Conservation (phyloP, 2,329 filamentous ascomycete species). For the Myriosclerotinia scirpicola region DNA sequence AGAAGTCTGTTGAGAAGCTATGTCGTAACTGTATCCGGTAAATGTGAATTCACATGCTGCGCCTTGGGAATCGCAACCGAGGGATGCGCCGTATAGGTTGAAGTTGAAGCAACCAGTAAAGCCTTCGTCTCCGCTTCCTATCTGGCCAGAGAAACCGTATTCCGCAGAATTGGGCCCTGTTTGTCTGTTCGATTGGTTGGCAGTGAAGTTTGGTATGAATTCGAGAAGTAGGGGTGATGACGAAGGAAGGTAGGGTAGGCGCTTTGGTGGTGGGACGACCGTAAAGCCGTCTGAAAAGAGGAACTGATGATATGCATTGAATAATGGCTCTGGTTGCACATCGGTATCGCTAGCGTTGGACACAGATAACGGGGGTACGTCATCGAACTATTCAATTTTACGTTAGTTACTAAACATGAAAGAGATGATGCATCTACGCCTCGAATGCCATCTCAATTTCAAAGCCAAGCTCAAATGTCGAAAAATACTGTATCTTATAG, state of each 20-base stretch:
- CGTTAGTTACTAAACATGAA: neutral
- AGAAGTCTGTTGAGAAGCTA: constrained; percentile 27
- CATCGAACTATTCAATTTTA: constrained; percentile 35
- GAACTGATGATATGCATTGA: constrained; percentile 41
- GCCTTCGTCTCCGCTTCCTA: constrained; percentile 35
- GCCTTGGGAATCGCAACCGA: constrained; percentile 44
- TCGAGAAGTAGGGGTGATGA: constrained; percentile 39
- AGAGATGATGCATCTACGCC: too few relatives aligned
- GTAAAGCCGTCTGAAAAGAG: constrained; percentile 43
- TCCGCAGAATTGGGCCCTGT: constrained; percentile 34
- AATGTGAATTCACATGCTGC: constrained; percentile 44
- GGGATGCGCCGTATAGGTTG: constrained; percentile 40
- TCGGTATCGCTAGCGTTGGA: constrained; percentile 28
- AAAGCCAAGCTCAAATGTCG: neutral
- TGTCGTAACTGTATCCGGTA: constrained; percentile 41
- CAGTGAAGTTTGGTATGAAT: constrained; percentile 38
- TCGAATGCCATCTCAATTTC: neutral
- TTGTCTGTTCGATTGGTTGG: constrained; percentile 26
- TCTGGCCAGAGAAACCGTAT: constrained; percentile 37
- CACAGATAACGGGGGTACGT: constrained; percentile 36
- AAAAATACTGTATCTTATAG: neutral
- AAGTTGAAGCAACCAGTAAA: constrained; percentile 43
- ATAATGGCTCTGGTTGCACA: constrained; percentile 34
- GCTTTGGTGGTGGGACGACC: constrained; percentile 38
- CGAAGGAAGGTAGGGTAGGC: constrained; percentile 37